Base-by-base conservation (phyloP, 371 early-diverging fungal genomes). In the Mortierella sp. region DNA sequence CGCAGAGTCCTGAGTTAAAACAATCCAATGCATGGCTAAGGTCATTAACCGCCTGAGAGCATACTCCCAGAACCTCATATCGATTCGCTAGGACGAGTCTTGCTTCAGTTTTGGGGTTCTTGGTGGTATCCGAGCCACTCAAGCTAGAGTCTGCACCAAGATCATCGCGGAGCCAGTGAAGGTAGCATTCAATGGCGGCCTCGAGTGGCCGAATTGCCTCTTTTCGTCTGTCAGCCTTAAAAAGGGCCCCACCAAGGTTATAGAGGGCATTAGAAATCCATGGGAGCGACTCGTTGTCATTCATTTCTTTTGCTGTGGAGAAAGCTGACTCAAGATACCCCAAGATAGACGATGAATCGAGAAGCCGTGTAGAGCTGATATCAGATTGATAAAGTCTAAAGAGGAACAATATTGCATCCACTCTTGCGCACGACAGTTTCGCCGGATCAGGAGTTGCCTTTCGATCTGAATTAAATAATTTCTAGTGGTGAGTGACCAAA, bases 241-340 rank as follows among this genome's bases (percentile, higher is more conserved):
- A 77, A 5, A 83, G 70, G 0, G 61, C 45, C 1, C 77, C 77
- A 1, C 83, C 77, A 22, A 57, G 60, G 64, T 76, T 83, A 65
- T 73, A 83, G 16, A 83, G 61, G 2, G 83, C 83, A 40, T 83
- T 83, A n/a, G 83, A 83, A 1, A 83, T 77, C 83, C 83, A 83
- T 5, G 64, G 73, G 1, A 83, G 66, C 18, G 83, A 83, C 45
- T 77, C 83, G 3, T 24, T 43, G 39, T 83, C 83, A 9, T 61
- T 37, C 77, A 83, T 77, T 11, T 67, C 70, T 28, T 40, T 66
- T 5, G 83, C 83, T 14, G 66, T 57, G 26, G 61, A 9, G 32
- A 70, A 64, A 5, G 83, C 77, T 5, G 83, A 76, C 16, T 83
- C 77, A 16, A 83, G 32, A 16, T 64, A 62, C 9, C 16, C 61